Evolutionary conservation across 345 rosid species (phyloP), one percentile per base, ranked within the genome.

Genomic region (Aquilaria yunnanensis): DNA sequence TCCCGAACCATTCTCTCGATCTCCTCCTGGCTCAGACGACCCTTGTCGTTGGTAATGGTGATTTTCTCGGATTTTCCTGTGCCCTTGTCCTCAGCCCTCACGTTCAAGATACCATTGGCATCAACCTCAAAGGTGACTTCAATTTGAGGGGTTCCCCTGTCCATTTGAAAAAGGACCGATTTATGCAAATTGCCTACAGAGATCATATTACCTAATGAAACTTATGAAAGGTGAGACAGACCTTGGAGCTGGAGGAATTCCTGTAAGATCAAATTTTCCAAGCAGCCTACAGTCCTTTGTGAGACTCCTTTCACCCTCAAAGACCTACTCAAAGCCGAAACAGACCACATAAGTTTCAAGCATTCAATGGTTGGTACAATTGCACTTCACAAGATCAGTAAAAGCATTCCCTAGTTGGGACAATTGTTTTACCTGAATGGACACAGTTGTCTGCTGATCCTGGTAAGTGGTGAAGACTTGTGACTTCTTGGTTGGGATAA

Each of bases 401-500:
- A 46, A 10, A 54, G 43, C 61, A 55, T 45, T 31, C 33, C 47
- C 16, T 14, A 45, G 49, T 32, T 55, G 5, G 14, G 11, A 31
- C 47, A 16, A 54, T 2, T 9, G 48, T 37, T 46, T 33, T 72
- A 87, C 95, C 89, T 93, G 97, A 62, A 93, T 93, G 73, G 98
- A 90, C 67, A 93, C 97, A 0, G 89, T 88, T 14, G 98, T 90
- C 77, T 93, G 98, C 84, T 93, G 98, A 68, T 93, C 98, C 76
- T 93, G 98, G 74, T 93, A 93, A 54, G 98, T 93, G 0, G 97
- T 88, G 80, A 93, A 93, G 63, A 93, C 98, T 75, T 93, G 98
- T 46, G 98, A 93, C 63, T 93, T 93, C 89, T 93, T 90, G 72
- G 97, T 93, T 0, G 98, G 98, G 68, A 93, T 93, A 41, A 93